Percentiles rank a stretch among this genome's conserved stretches.
These are phyloP conservation scores for Ustilago tritici DNA, from an alignment of 1,284 basidiomycete genomes.

Conservation along the genomic window DNA sequence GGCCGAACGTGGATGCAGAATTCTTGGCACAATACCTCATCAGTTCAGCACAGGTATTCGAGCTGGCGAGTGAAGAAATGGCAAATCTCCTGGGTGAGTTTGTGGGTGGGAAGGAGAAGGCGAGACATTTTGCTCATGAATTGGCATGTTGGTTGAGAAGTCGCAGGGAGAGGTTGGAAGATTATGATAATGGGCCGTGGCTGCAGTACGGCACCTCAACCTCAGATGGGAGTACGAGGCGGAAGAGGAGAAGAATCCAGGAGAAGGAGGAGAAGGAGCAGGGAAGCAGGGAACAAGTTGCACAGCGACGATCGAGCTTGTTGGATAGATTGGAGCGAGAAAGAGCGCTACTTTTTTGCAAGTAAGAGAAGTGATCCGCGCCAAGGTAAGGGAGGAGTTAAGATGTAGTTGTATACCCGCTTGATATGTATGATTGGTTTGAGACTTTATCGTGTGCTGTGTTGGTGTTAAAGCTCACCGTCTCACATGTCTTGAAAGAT, in stretches of 20 bases:
- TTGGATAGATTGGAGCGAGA: constrained; percentile 1
- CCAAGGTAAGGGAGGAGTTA: not conserved
- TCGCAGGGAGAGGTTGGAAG: constrained; percentile 41
- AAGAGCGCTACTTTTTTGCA: not conserved
- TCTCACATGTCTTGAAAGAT: too few species aligned
- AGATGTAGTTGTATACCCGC: not conserved
- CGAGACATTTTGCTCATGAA: constrained; percentile 64
- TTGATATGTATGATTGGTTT: too few species aligned
- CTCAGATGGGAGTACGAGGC: too few species aligned
- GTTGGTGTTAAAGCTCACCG: not conserved
- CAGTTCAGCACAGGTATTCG: constrained; percentile 61
- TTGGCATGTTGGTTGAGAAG: constrained; percentile 57
- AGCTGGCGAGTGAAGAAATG: constrained; percentile 54
- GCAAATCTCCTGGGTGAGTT: constrained; percentile 65
- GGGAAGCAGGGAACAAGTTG: not conserved
- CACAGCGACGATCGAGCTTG: not conserved
- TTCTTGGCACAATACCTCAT: constrained; percentile 66
- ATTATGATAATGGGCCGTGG: constrained; percentile 34
- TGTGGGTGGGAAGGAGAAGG: constrained; percentile 43
- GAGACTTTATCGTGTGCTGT: not conserved
- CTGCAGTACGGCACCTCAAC: constrained; percentile 17
- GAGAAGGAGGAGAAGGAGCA: not conserved
- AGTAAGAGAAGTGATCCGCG: not conserved
- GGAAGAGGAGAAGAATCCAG: not conserved
- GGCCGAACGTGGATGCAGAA: constrained; percentile 62